Evolutionary conservation across 163 green algal species (phyloP).

Genomic region (Prototheca stagnorum): DNA sequence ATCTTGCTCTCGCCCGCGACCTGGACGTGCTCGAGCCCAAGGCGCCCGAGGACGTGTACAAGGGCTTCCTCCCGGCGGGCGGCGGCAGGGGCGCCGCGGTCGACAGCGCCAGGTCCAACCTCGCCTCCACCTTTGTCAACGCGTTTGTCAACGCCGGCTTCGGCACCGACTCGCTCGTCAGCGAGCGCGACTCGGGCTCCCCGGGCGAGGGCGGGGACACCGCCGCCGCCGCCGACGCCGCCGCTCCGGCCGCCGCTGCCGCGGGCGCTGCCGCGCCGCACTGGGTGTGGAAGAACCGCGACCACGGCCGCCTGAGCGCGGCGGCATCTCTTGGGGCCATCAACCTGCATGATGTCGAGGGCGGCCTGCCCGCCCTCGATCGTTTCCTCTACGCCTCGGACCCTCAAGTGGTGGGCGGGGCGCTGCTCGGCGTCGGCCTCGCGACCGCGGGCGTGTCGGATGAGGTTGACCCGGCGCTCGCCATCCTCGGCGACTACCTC

Average conservation of each 20-base stretch:
- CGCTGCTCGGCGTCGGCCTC: slow-evolving; percentile 83
- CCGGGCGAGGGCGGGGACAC: slow-evolving; percentile 18
- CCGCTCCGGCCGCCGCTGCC: too few relatives aligned
- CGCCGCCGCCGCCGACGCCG: not conserved
- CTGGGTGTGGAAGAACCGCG: slow-evolving; percentile 83
- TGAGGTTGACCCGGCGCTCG: slow-evolving; percentile 92
- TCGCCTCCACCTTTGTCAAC: slow-evolving; percentile 93
- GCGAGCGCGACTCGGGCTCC: too few relatives aligned
- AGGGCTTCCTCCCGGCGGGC: slow-evolving; percentile 78
- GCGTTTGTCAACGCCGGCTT: slow-evolving; percentile 96
- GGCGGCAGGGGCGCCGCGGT: slow-evolving; percentile 27
- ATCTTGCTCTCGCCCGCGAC: slow-evolving; percentile 77
- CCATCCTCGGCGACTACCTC: slow-evolving; percentile 80
- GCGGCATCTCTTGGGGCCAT: slow-evolving; percentile 80
- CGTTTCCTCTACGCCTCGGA: slow-evolving; percentile 84
- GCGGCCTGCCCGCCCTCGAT: slow-evolving; percentile 70
- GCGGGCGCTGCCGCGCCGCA: too few relatives aligned
- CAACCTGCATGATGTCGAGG: slow-evolving; percentile 92
- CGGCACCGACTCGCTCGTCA: slow-evolving; percentile 62
- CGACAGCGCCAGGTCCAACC: slow-evolving; percentile 84
- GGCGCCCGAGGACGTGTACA: slow-evolving; percentile 90
- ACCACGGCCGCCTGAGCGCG: slow-evolving; percentile 88
- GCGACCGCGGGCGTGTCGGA: slow-evolving; percentile 67
- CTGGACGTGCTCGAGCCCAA: slow-evolving; percentile 97
- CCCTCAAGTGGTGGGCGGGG: slow-evolving; percentile 47